Conservation (phyloP, 805 yeast species). For the Ogataea ganodermae region DNA sequence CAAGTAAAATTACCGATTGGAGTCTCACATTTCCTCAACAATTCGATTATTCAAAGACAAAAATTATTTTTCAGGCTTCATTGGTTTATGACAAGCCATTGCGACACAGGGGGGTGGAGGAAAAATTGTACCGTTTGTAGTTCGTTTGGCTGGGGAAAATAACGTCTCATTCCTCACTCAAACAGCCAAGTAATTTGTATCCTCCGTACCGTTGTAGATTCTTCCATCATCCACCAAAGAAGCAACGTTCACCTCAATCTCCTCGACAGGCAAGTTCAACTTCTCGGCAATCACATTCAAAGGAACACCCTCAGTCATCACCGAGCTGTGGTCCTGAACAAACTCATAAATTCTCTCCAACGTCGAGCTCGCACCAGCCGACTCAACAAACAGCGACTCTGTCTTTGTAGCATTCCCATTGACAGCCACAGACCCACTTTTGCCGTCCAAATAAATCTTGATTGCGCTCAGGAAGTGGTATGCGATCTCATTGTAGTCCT, state of each 20-base stretch:
- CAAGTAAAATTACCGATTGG: too few relatives aligned
- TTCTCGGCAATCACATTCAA: slow-evolving; percentile 59
- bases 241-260: slow-evolving; percentile 51
- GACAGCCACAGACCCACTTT: slow-evolving; percentile 36
- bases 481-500: slow-evolving; percentile 66
- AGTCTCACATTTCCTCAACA: too few relatives aligned
- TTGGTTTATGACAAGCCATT: too few relatives aligned
- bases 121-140: too few relatives aligned
- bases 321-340: slow-evolving; percentile 50
- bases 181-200: slow-evolving; percentile 57
- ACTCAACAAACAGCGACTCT: slow-evolving; percentile 45
- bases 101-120: too few relatives aligned
- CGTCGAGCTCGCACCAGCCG: slow-evolving; percentile 32
- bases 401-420: slow-evolving; percentile 10
- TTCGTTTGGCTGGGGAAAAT: too few relatives aligned
- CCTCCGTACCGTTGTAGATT: slow-evolving; percentile 70
- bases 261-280: slow-evolving; percentile 50
- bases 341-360: slow-evolving; percentile 51
- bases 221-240: slow-evolving; percentile 66
- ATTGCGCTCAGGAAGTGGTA: slow-evolving; percentile 70
- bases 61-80: too few relatives aligned
- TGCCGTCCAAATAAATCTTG: slow-evolving; percentile 54
- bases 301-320: slow-evolving; percentile 80
- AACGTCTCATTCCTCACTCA: slow-evolving; percentile 23
- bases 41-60: too few relatives aligned